Base-by-base conservation (phyloP, 139 green algal genomes). In the Eudorina sp. region DNA sequence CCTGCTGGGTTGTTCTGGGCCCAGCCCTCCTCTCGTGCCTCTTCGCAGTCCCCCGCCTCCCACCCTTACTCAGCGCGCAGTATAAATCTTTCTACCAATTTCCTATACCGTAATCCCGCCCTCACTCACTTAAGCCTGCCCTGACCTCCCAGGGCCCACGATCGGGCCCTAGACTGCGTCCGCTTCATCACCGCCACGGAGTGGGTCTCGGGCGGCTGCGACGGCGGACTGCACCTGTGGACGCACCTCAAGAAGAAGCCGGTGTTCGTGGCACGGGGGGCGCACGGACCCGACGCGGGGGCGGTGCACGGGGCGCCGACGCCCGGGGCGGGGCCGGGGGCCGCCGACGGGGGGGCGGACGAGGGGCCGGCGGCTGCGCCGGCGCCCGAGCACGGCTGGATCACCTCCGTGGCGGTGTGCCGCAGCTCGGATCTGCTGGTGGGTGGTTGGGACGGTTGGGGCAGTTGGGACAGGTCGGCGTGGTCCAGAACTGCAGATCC, bases 221-320 rank as follows among this genome's bases (percentile, higher is more conserved):
- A 87, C 53, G 86, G 86, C 86, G 88, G 74, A 29, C 48, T 97
- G 58, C 89, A 91, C 11, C 45, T 97, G 84, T 97, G 95, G 96
- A 95, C 72, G 43, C 90, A 92, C 18, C 53, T 94, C 16, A 95
- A 96, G 64, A 98, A 98, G 92, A 97, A 96, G 81, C 95, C 97
- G 3, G 88, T 94, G 64, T 89, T 81, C 7, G 43, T 96, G 0
- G 81, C 92, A 13, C 77, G 89, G 31, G 70, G 88, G 45, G 78
- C 64, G 48, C 83, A 92, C 82, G 60, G 70, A 31, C 53, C 45
- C 41, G 13, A 64, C 31, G 40, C 88, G 64, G 88, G 29, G 1
- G 23, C 25, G 1, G 19, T 27, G 53, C 62, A 46, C 40, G 62
- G 46, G 3, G 34, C 64, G 66, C 83, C 76, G 75, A 88, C 86